A percentile compares a stretch with the other conserved stretches of the same genome.
These are phyloP conservation scores for Collybia sordida DNA, from an alignment of 768 basidiomycete species.

Conservation along the genomic window DNA sequence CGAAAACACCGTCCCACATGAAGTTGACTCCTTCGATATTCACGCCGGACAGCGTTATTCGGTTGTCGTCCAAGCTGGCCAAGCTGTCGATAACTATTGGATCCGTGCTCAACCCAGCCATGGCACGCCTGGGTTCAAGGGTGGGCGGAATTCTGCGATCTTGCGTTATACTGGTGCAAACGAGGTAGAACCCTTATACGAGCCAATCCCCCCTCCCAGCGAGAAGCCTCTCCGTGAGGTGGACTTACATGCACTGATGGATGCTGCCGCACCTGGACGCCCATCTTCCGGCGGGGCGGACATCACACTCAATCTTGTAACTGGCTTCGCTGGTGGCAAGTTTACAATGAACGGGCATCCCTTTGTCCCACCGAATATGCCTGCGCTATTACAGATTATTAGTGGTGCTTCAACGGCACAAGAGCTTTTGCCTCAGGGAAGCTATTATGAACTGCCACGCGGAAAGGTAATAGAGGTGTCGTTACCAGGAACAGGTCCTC, in stretches of 20 bases:
- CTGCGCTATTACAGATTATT: constrained; percentile 48
- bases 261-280: constrained; percentile 24
- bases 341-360: constrained; percentile 29
- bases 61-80: constrained; percentile 40
- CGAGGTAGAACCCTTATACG: constrained; percentile 36
- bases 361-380: constrained; percentile 36
- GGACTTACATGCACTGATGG: constrained; percentile 34
- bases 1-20: constrained; percentile 35
- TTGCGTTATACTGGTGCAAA: constrained; percentile 48
- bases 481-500: constrained; percentile 28
- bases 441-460: constrained; percentile 40
- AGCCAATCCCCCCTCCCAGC: constrained; percentile 20
- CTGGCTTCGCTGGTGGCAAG: constrained; percentile 13
- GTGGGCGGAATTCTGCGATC: constrained; percentile 47
- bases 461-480: constrained; percentile 48
- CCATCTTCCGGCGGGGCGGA: constrained; percentile 38
- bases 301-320: constrained; percentile 33
- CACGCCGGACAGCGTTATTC: constrained; percentile 33
- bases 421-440: constrained; percentile 36
- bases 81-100: constrained; percentile 53
- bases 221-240: constrained; percentile 31
- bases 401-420: constrained; percentile 38
- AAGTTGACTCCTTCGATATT: constrained; percentile 43
- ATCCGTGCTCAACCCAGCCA: constrained; percentile 31
- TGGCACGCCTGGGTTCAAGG: constrained; percentile 22